Percentiles rank a stretch among this genome's conserved stretches.
phyloP scores from a whole-genome alignment of 306 rosid genomes.

The Prunus persica region DNA sequence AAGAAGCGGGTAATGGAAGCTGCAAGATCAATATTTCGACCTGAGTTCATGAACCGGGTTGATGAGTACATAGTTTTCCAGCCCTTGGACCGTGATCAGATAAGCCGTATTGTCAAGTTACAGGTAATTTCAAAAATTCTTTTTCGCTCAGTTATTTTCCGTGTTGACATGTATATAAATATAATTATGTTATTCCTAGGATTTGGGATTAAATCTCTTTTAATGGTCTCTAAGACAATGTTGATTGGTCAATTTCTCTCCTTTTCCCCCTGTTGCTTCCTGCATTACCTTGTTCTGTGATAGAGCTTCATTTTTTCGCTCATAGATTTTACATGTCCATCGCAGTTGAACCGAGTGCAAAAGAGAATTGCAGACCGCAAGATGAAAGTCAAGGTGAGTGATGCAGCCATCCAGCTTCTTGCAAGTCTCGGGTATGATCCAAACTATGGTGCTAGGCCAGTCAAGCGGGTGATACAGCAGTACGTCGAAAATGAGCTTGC shows the following conservation, averaged over 20 bases:
- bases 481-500: conserved; percentile 90
- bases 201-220: neutral
- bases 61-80: conserved; percentile 96
- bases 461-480: conserved; percentile 94
- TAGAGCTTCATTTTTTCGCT: neutral
- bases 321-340: neutral
- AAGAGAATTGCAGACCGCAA: conserved; percentile 83
- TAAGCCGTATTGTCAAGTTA: conserved; percentile 71
- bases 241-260: neutral
- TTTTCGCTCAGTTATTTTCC: neutral
- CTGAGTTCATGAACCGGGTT: conserved; percentile 94
- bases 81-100: conserved; percentile 85
- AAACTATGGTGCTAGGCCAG: conserved; percentile 95
- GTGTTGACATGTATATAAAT: neutral
- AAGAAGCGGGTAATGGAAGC: conserved; percentile 92
- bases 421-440: conserved; percentile 93
- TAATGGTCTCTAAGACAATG: neutral
- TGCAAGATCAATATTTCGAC: conserved; percentile 87
- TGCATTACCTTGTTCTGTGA: neutral
- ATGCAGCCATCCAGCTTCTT: conserved; percentile 81
- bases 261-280: neutral
- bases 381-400: conserved; percentile 70
- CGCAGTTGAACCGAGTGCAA: conserved; percentile 87
- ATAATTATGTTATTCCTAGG: neutral
- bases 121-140: conserved; percentile 49